These are phyloP conservation scores for Xylaria sp. DNA, from an alignment of 2,329 filamentous ascomycete species.

Conservation along the genomic window DNA sequence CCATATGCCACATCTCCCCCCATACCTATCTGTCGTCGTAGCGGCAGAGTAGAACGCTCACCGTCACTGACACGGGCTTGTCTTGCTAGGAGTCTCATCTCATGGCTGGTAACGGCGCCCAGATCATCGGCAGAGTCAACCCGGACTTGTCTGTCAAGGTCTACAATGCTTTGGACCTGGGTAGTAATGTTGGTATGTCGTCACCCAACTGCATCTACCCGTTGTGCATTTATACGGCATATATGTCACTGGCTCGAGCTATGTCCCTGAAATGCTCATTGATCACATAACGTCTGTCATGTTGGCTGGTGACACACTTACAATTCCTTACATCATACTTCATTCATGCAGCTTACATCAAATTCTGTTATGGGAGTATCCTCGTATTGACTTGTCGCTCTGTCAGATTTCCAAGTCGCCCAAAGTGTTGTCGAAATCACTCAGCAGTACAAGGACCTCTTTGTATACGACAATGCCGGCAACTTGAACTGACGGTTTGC, in stretches of 20 bases:
- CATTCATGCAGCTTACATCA: neutral
- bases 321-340: conserved; percentile 3
- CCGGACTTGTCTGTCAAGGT: conserved; percentile 77
- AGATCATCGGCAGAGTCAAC: conserved; percentile 84
- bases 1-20: neutral
- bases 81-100: conserved; percentile 73
- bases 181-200: conserved; percentile 72
- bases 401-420: conserved; percentile 76
- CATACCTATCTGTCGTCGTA: neutral
- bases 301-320: neutral
- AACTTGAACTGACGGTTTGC: conserved; percentile 50
- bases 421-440: conserved; percentile 86
- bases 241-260: neutral
- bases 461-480: conserved; percentile 66
- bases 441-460: conserved; percentile 82
- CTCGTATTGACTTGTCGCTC: conserved; percentile 24
- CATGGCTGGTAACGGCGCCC: conserved; percentile 73
- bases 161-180: conserved; percentile 75
- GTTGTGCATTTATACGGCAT: neutral
- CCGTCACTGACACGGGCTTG: conserved; percentile 21
- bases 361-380: conserved; percentile 1
- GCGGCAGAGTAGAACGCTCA: neutral
- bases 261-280: neutral
- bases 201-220: conserved; percentile 7
- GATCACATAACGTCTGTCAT: neutral